These are phyloP conservation scores for Hypoxylon sp. DNA, from an alignment of 2,329 filamentous ascomycete species.

Conservation along the genomic window DNA sequence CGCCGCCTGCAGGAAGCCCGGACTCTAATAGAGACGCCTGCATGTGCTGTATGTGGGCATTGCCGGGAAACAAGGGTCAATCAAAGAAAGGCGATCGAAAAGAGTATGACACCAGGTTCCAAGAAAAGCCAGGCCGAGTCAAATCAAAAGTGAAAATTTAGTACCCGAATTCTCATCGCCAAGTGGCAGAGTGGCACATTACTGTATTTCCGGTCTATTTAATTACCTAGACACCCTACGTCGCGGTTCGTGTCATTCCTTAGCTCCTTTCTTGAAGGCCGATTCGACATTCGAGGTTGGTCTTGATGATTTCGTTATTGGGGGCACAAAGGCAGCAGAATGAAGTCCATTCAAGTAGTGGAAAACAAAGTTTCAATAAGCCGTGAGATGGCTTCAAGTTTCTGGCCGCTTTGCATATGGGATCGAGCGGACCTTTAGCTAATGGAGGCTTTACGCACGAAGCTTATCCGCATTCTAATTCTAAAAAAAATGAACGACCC, in stretches of 20 bases:
- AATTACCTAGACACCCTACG: slow-evolving; percentile 9
- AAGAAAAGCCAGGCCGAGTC: slow-evolving; percentile 11
- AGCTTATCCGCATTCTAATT: slow-evolving; percentile 37
- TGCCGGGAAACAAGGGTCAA: slow-evolving; percentile 15
- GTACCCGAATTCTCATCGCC: slow-evolving; percentile 17
- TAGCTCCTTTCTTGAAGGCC: neutral
- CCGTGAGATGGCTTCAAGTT: slow-evolving; percentile 10
- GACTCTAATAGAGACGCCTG: slow-evolving; percentile 4
- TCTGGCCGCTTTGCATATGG: slow-evolving; percentile 10
- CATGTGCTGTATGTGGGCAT: neutral
- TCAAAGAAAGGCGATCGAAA: slow-evolving; percentile 9
- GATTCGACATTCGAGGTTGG: slow-evolving; percentile 5
- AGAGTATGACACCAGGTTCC: slow-evolving; percentile 4
- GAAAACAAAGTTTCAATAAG: slow-evolving; percentile 24
- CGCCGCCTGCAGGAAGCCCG: slow-evolving; percentile 1
- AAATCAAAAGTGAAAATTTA: slow-evolving; percentile 18
- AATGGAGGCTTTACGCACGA: slow-evolving; percentile 29
- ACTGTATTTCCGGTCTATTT: slow-evolving; percentile 11
- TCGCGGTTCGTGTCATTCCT: slow-evolving; percentile 6
- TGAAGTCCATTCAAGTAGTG: slow-evolving; percentile 6
- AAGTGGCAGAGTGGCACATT: slow-evolving; percentile 8
- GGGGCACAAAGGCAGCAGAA: slow-evolving; percentile 15
- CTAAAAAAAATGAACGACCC: slow-evolving; percentile 26
- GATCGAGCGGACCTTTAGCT: neutral
- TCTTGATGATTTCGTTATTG: slow-evolving; percentile 14